Conservation (phyloP, 2,329 filamentous ascomycete genomes). For the Paraphoma sp. region DNA sequence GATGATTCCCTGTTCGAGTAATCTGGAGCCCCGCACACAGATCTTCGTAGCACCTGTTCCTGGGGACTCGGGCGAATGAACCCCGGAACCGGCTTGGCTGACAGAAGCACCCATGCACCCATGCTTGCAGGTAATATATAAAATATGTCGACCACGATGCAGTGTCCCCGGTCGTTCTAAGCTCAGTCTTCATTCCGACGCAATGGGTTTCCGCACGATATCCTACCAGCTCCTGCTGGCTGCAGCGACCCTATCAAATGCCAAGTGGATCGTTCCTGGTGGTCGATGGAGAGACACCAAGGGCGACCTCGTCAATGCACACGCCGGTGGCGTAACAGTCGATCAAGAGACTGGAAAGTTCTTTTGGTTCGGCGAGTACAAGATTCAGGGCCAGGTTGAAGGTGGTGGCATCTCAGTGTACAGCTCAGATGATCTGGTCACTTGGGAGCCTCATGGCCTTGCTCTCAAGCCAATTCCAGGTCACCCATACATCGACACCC, state of each 20-base stretch:
- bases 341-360: slow-evolving; percentile 62
- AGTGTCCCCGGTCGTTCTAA: background rate
- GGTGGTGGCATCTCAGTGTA: slow-evolving; percentile 65
- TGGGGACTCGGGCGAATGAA: slow-evolving; percentile 30
- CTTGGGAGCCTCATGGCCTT: slow-evolving; percentile 64
- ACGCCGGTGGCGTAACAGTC: slow-evolving; percentile 64
- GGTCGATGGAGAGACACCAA: slow-evolving; percentile 67
- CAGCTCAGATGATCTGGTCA: slow-evolving; percentile 66
- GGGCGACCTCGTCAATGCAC: slow-evolving; percentile 66
- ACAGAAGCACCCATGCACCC: slow-evolving; percentile 12
- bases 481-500: slow-evolving; percentile 61
- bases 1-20: slow-evolving; percentile 15
- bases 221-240: slow-evolving; percentile 30
- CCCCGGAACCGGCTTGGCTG: slow-evolving; percentile 35
- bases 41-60: slow-evolving; percentile 19
- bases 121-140: slow-evolving; percentile 24
- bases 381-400: slow-evolving; percentile 63
- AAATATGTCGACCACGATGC: slow-evolving; percentile 14
- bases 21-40: slow-evolving; percentile 32
- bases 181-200: slow-evolving; percentile 2
- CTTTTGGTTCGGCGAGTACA: slow-evolving; percentile 69
- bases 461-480: slow-evolving; percentile 62
- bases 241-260: slow-evolving; percentile 30
- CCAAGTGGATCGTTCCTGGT: slow-evolving; percentile 68
- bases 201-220: slow-evolving; percentile 25